These are phyloP conservation scores for Diversispora eburnea DNA, from an alignment of 192 early-diverging fungal genomes.

Conservation along the genomic window DNA sequence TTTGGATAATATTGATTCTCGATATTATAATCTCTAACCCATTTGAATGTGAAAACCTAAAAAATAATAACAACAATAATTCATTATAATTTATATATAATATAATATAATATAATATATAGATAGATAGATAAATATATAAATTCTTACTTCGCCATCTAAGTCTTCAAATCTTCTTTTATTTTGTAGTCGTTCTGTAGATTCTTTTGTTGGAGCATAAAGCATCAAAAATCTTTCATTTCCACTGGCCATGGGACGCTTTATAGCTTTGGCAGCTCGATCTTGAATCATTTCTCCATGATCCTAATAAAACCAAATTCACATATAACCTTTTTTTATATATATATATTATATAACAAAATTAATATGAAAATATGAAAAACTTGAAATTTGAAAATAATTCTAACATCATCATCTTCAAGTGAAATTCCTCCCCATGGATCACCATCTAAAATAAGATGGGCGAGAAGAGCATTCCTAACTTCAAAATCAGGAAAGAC, in stretches of 20 bases:
- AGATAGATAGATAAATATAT: not conserved
- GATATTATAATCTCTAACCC: conserved; percentile 21
- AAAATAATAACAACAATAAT: not conserved
- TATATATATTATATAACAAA: not conserved
- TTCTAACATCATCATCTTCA: conserved; percentile 8
- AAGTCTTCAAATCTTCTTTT: not conserved
- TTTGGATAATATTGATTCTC: not conserved
- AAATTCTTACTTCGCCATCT: not conserved
- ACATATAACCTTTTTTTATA: not conserved
- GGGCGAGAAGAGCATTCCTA: not conserved
- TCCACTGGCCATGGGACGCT: not conserved
- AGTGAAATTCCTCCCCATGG: conserved; percentile 13
- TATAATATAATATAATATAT: not conserved
- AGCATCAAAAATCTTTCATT: conserved; percentile 2
- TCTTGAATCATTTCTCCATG: not conserved
- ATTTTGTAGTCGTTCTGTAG: not conserved
- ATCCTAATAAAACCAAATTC: not conserved
- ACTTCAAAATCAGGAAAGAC: conserved; percentile 17
- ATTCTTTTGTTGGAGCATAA: conserved; percentile 7
- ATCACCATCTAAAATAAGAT: conserved; percentile 17
- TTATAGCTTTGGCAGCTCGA: conserved; percentile 2
- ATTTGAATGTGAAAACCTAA: not conserved
- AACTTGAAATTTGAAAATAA: not conserved
- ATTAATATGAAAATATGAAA: not conserved
- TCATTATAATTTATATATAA: not conserved